These are phyloP conservation scores for Cyclaneusma minus DNA, from an alignment of 2,329 filamentous ascomycete genomes.

Conservation along the genomic window DNA sequence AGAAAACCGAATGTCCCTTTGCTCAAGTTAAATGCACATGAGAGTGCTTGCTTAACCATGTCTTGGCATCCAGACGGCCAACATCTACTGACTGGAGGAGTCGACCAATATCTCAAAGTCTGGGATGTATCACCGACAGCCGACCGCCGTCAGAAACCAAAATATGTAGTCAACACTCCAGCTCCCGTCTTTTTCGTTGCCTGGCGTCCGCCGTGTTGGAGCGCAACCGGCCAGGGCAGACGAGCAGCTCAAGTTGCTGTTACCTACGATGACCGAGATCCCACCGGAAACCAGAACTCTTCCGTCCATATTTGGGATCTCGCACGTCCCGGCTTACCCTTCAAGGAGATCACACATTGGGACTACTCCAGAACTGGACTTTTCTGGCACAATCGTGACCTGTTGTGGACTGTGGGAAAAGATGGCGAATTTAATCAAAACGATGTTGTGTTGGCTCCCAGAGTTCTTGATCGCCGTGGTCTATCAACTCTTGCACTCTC, in stretches of 20 bases:
- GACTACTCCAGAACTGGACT: constrained; percentile 39
- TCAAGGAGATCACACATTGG: constrained; percentile 48
- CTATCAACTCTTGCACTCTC: constrained; percentile 47
- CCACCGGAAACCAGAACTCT: constrained; percentile 37
- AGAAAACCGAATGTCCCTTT: constrained; percentile 36
- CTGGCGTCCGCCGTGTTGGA: constrained; percentile 52
- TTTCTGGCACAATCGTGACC: constrained; percentile 48
- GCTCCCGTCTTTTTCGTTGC: constrained; percentile 42
- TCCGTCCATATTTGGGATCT: constrained; percentile 54
- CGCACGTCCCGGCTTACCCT: constrained; percentile 50
- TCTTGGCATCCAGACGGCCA: constrained; percentile 54
- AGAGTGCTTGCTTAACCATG: constrained; percentile 41
- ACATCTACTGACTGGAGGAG: constrained; percentile 47
- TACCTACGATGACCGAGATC: constrained; percentile 40
- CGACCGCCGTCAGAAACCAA: constrained; percentile 48
- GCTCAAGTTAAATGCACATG: constrained; percentile 44
- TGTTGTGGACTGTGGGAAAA: constrained; percentile 49
- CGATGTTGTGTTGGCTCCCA: constrained; percentile 47
- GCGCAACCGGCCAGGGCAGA: constrained; percentile 42
- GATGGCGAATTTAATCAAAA: constrained; percentile 49
- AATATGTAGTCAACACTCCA: constrained; percentile 43
- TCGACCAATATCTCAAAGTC: constrained; percentile 45
- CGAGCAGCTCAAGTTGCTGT: constrained; percentile 47
- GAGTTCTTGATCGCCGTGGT: constrained; percentile 44
- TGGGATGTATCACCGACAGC: constrained; percentile 47